These are phyloP conservation scores for Cystobasidium slooffiae DNA, from an alignment of 1,284 basidiomycete genomes.

Conservation along the genomic window DNA sequence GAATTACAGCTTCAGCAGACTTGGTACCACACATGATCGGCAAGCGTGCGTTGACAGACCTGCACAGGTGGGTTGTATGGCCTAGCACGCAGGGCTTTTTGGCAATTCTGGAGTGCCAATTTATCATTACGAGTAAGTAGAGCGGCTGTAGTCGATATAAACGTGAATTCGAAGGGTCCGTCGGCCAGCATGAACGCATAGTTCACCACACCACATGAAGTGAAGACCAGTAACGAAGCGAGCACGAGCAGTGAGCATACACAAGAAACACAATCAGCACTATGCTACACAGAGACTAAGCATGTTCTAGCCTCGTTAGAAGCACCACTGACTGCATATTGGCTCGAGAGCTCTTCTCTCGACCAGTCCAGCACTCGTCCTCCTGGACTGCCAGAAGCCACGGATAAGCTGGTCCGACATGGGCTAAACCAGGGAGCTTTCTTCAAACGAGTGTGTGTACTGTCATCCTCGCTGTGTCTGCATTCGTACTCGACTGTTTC, in stretches of 20 bases:
- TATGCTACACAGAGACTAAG: background rate
- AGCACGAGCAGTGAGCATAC: background rate
- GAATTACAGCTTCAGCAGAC: background rate
- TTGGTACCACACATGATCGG: background rate
- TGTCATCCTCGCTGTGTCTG: background rate
- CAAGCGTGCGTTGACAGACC: background rate
- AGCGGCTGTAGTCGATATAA: constrained; percentile 14
- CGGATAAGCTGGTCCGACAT: constrained; percentile 36
- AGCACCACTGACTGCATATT: constrained; percentile 32
- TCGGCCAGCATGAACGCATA: background rate
- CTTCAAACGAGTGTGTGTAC: background rate
- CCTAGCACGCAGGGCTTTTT: constrained; percentile 29
- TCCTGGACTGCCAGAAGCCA: constrained; percentile 32
- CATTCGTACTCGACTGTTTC: background rate
- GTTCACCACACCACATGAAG: background rate
- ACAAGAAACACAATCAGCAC: constrained; percentile 7
- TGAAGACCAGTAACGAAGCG: background rate
- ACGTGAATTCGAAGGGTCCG: background rate
- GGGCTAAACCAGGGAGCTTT: background rate
- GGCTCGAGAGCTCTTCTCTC: constrained; percentile 35
- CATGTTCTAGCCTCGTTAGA: background rate
- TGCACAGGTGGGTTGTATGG: constrained; percentile 39
- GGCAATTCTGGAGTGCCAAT: constrained; percentile 19
- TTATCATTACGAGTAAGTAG: constrained; percentile 23
- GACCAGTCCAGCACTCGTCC: constrained; percentile 23